A percentile compares a stretch with the other conserved stretches of the same genome.
Evolutionary conservation across 768 basidiomycete genomes (phyloP).

Genomic region (Hericium erinaceus): DNA sequence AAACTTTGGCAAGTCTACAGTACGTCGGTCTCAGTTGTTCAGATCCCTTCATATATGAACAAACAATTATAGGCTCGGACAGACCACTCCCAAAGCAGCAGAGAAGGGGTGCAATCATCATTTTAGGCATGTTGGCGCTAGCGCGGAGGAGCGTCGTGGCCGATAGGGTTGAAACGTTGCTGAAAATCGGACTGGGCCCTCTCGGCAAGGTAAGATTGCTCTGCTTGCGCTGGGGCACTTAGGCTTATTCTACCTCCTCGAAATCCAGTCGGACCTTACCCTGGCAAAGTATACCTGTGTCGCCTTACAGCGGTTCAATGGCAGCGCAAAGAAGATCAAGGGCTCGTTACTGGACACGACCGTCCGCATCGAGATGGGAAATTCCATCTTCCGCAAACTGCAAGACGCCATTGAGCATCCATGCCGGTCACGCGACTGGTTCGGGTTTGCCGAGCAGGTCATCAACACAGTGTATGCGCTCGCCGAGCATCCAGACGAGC

Average conservation of each 20-base stretch:
- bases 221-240: background rate
- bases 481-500: constrained; percentile 83
- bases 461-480: constrained; percentile 94
- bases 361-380: constrained; percentile 80
- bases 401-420: constrained; percentile 74
- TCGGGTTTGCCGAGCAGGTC: constrained; percentile 91
- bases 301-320: constrained; percentile 84
- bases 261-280: constrained; percentile 66
- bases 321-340: constrained; percentile 95
- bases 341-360: constrained; percentile 86
- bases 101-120: constrained; percentile 89
- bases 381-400: constrained; percentile 74
- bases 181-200: constrained; percentile 80
- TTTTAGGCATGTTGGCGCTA: constrained; percentile 93
- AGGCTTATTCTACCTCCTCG: background rate
- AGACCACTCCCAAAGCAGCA: constrained; percentile 72
- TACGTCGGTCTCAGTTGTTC: constrained; percentile 27
- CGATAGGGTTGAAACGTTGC: constrained; percentile 75
- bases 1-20: constrained; percentile 97
- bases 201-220: constrained; percentile 58
- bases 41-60: background rate
- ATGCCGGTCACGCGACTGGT: constrained; percentile 87
- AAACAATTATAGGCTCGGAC: constrained; percentile 46
- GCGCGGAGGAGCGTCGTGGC: constrained; percentile 70
- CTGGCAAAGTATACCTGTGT: constrained; percentile 92